These are phyloP conservation scores for Globisporangium echinulatum DNA, from an alignment of 352 stramenopile genomes.

Conservation along the genomic window DNA sequence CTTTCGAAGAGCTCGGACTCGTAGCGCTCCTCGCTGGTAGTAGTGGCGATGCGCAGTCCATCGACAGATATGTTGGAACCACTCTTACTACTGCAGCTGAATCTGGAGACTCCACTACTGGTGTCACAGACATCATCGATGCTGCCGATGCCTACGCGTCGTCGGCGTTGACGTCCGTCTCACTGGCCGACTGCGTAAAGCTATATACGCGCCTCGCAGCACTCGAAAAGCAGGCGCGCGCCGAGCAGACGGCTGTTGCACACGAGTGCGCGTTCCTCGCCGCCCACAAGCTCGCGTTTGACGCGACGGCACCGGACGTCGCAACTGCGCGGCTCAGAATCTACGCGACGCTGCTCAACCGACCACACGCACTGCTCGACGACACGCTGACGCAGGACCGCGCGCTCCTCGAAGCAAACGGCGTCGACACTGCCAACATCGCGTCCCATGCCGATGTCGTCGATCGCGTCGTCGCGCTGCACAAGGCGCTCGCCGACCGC, in stretches of 20 bases:
- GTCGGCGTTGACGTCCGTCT: background rate
- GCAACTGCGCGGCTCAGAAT: constrained; percentile 24
- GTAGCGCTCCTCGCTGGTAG: background rate
- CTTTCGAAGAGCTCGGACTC: background rate
- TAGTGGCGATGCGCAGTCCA: too few relatives aligned
- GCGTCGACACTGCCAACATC: constrained; percentile 9
- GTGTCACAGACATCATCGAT: too few relatives aligned
- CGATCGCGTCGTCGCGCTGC: constrained; percentile 18
- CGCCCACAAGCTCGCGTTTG: constrained; percentile 11
- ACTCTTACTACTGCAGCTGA: too few relatives aligned
- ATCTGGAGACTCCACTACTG: too few relatives aligned
- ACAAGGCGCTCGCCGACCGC: constrained; percentile 2
- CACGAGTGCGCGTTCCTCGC: constrained; percentile 14
- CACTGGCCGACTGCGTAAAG: constrained; percentile 3
- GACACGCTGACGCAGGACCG: constrained; percentile 49
- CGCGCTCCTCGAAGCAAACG: constrained; percentile 24
- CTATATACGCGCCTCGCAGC: constrained; percentile 11
- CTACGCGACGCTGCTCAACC: constrained; percentile 37
- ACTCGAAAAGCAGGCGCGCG: background rate
- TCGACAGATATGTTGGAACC: too few relatives aligned
- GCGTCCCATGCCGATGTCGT: constrained; percentile 14
- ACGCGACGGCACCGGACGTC: constrained; percentile 1
- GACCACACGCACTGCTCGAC: constrained; percentile 43
- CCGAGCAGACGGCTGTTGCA: constrained; percentile 1
- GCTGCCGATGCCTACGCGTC: background rate